Conservation (phyloP, 1,139 yeast species). For the Kodamaea fungicola region DNA sequence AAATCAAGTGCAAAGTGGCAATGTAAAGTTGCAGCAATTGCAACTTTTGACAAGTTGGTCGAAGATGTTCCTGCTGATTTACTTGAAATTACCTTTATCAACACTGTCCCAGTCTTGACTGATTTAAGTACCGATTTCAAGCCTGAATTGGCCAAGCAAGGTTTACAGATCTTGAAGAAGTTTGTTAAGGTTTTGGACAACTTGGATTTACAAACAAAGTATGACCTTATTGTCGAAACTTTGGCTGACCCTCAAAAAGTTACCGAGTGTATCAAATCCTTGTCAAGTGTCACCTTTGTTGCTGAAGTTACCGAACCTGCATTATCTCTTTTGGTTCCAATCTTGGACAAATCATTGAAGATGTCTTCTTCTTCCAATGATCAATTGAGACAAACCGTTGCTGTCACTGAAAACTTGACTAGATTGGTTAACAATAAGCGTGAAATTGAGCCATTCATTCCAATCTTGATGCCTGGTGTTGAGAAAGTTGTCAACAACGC, state of each 20-base stretch:
- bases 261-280: conserved; percentile 82
- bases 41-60: conserved; percentile 65
- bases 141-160: conserved; percentile 90
- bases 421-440: conserved; percentile 91
- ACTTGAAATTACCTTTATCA: conserved; percentile 75
- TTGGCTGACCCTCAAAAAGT: conserved; percentile 87
- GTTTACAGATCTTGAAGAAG: conserved; percentile 62
- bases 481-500: conserved; percentile 86
- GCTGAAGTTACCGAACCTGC: conserved; percentile 99
- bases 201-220: conserved; percentile 85
- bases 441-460: conserved; percentile 86
- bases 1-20: conserved; percentile 92
- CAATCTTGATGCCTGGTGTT: conserved; percentile 84
- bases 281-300: conserved; percentile 93
- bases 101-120: conserved; percentile 79
- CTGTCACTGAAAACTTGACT: conserved; percentile 92
- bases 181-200: conserved; percentile 85
- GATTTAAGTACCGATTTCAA: conserved; percentile 93
- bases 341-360: conserved; percentile 84
- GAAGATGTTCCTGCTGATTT: conserved; percentile 84
- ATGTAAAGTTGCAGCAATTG: conserved; percentile 77
- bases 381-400: conserved; percentile 93
- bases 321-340: conserved; percentile 84
- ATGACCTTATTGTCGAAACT: conserved; percentile 81
- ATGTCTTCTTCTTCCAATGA: conserved; percentile 90